Conservation (phyloP, 306 rosid genomes). For the Oxytropis ochrocephala region DNA sequence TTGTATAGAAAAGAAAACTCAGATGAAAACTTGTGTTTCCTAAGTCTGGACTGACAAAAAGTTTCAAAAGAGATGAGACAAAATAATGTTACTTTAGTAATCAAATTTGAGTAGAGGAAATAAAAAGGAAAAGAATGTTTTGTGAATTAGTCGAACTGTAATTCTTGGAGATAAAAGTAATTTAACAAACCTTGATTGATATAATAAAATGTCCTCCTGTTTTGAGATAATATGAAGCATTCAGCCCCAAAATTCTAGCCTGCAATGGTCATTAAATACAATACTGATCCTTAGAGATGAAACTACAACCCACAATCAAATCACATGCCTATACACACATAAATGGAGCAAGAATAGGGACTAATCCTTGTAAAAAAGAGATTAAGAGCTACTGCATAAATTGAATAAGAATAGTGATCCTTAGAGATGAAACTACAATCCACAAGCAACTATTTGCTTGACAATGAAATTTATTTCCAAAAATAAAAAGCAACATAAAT, state of each 20-base stretch:
- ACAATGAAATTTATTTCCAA: no score
- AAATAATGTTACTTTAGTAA: not conserved
- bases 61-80: no score
- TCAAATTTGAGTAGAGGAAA: not conserved
- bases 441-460: no score
- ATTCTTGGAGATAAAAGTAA: not conserved
- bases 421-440: no score
- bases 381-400: no score
- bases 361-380: no score
- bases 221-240: constrained; percentile 85
- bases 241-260: constrained; percentile 93
- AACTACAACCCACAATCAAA: not conserved
- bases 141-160: not conserved
- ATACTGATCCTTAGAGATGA: not conserved
- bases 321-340: not conserved
- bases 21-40: no score
- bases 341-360: not conserved
- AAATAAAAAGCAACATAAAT: no score
- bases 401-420: not conserved
- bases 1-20: no score
- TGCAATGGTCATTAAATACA: constrained; percentile 18
- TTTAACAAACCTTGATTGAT: constrained; percentile 70
- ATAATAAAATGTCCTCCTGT: constrained; percentile 88
- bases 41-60: no score
- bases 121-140: no score